phyloP scores from a whole-genome alignment of 164 flowering plant species.

The Piper betle region DNA sequence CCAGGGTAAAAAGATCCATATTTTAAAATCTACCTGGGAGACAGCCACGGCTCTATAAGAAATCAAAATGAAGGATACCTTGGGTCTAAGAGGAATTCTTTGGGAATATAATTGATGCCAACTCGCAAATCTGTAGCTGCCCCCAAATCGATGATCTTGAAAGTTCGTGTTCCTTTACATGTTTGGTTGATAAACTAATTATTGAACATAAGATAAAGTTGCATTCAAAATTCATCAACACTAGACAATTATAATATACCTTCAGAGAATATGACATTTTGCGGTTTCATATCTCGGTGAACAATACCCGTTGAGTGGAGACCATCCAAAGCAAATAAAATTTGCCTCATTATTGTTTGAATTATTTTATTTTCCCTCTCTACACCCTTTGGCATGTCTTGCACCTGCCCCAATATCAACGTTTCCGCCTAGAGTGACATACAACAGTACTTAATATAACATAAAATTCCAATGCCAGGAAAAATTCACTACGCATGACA shows the following conservation, averaged over 20 bases:
- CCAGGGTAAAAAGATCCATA: no score
- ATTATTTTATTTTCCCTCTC: conserved; percentile 90
- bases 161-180: conserved; percentile 67
- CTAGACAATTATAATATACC: conserved; percentile 26
- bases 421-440: conserved; percentile 61
- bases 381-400: conserved; percentile 73
- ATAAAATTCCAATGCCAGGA: not conserved
- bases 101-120: conserved; percentile 92
- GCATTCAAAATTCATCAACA: not conserved
- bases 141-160: conserved; percentile 98
- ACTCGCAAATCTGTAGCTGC: conserved; percentile 97
- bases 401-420: conserved; percentile 69
- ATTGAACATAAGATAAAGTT: not conserved
- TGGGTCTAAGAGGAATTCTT: conserved; percentile 92
- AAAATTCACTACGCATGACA: not conserved
- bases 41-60: not conserved
- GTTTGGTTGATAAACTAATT: conserved; percentile 2
- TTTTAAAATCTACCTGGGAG: not conserved
- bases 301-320: conserved; percentile 98
- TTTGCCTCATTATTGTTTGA: conserved; percentile 75
- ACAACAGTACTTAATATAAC: not conserved
- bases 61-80: conserved; percentile 31
- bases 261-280: conserved; percentile 88
- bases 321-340: conserved; percentile 88
- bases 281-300: conserved; percentile 95